Conservation (phyloP, 345 rosid genomes). For the Moricandia moricandioides region DNA sequence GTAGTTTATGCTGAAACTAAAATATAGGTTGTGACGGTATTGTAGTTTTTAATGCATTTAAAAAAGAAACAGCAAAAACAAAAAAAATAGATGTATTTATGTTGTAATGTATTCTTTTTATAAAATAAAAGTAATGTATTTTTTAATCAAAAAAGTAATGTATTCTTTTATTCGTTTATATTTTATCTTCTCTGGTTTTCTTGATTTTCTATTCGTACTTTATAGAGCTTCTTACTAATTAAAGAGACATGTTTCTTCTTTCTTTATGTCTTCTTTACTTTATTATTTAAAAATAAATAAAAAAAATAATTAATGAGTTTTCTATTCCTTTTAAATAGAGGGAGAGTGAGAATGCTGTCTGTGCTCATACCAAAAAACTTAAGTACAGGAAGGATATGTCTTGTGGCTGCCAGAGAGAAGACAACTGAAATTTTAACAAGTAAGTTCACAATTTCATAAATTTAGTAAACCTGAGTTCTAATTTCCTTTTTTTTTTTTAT, state of each 20-base stretch:
- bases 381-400: background rate
- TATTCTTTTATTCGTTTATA: background rate
- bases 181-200: background rate
- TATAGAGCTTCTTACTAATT: background rate
- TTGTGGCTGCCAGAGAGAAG: slow-evolving; percentile 1
- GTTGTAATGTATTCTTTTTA: too few species aligned
- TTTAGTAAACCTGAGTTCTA: background rate
- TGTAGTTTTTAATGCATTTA: too few species aligned
- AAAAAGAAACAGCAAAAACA: too few species aligned
- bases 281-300: background rate
- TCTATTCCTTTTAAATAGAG: background rate
- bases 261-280: background rate
- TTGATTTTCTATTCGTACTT: background rate
- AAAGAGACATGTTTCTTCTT: slow-evolving; percentile 11
- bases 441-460: slow-evolving; percentile 11
- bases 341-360: background rate
- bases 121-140: too few species aligned
- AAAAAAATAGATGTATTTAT: too few species aligned
- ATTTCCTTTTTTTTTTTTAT: background rate
- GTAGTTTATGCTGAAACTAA: too few species aligned
- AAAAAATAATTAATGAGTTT: background rate
- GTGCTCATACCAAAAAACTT: background rate
- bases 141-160: too few species aligned
- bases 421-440: slow-evolving; percentile 4
- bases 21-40: too few species aligned